Percentiles rank a stretch among this genome's conserved stretches.
Evolutionary conservation across 768 basidiomycete genomes (phyloP).

Genomic region (Kwoniella bestiolae): DNA sequence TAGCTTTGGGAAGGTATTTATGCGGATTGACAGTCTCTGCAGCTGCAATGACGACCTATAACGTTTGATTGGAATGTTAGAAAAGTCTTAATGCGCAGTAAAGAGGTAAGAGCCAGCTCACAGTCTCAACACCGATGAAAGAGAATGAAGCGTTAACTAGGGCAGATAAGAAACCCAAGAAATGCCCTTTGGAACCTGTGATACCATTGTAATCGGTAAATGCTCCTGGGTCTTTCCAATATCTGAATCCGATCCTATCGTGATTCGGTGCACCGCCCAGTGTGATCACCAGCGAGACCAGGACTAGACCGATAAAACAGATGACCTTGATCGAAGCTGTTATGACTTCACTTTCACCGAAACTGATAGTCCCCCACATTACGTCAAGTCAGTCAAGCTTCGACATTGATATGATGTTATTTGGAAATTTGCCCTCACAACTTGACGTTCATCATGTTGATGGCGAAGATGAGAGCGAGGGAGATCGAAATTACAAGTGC

Average conservation of each 20-base stretch:
- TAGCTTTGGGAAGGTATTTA: slow-evolving; percentile 48
- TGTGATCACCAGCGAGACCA: slow-evolving; percentile 28
- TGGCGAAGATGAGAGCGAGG: slow-evolving; percentile 55
- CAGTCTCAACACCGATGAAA: slow-evolving; percentile 33
- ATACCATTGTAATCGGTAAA: slow-evolving; percentile 12
- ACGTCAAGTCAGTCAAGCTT: too few species aligned
- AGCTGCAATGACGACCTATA: slow-evolving; percentile 27
- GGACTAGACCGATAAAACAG: slow-evolving; percentile 32
- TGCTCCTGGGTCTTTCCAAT: slow-evolving; percentile 39
- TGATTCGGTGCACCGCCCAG: slow-evolving; percentile 34
- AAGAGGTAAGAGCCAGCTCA: too few species aligned
- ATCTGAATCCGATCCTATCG: slow-evolving; percentile 36
- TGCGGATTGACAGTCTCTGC: slow-evolving; percentile 47
- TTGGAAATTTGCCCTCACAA: too few species aligned
- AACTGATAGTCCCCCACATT: too few species aligned
- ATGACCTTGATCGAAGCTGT: slow-evolving; percentile 31
- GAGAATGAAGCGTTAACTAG: slow-evolving; percentile 34
- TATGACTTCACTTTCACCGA: slow-evolving; percentile 36
- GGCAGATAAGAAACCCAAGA: slow-evolving; percentile 22
- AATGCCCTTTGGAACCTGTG: neutral
- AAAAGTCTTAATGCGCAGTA: too few species aligned
- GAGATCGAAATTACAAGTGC: slow-evolving; percentile 53
- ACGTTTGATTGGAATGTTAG: too few species aligned
- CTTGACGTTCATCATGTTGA: slow-evolving; percentile 14
- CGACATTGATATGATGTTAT: too few species aligned